Evolutionary conservation across 805 yeast genomes (phyloP).

Genomic region (Kazachstania kunashirensis): DNA sequence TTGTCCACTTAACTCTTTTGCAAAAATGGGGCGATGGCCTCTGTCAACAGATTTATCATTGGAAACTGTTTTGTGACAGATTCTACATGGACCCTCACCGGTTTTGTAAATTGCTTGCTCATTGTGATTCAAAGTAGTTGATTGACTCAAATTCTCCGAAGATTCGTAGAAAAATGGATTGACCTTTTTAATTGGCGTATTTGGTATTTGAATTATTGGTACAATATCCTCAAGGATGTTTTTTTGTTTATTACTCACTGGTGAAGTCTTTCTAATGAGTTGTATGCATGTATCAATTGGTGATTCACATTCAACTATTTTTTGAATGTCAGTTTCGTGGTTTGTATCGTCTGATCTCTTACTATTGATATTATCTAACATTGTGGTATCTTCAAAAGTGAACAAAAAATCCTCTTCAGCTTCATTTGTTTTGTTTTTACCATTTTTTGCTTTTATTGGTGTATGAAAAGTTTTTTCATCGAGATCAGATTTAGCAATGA

Average conservation of each 20-base stretch:
- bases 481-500: too few species aligned
- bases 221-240: not conserved
- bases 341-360: too few species aligned
- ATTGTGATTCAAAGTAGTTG: not conserved
- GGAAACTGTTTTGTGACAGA: constrained; percentile 42
- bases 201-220: not conserved
- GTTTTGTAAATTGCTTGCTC: constrained; percentile 27
- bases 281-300: not conserved
- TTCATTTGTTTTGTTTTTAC: too few species aligned
- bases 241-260: not conserved
- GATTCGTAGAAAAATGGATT: not conserved
- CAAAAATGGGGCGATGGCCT: constrained; percentile 1
- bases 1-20: constrained; percentile 62
- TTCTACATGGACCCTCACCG: constrained; percentile 76
- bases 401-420: too few species aligned
- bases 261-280: not conserved
- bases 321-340: too few species aligned
- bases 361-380: too few species aligned
- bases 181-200: not conserved
- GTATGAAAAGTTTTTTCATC: too few species aligned
- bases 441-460: too few species aligned
- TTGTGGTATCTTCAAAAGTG: too few species aligned
- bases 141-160: not conserved
- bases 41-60: not conserved
- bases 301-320: too few species aligned